phyloP scores from a whole-genome alignment of 495 filamentous ascomycete genomes.

The Aspergillus avenaceus region DNA sequence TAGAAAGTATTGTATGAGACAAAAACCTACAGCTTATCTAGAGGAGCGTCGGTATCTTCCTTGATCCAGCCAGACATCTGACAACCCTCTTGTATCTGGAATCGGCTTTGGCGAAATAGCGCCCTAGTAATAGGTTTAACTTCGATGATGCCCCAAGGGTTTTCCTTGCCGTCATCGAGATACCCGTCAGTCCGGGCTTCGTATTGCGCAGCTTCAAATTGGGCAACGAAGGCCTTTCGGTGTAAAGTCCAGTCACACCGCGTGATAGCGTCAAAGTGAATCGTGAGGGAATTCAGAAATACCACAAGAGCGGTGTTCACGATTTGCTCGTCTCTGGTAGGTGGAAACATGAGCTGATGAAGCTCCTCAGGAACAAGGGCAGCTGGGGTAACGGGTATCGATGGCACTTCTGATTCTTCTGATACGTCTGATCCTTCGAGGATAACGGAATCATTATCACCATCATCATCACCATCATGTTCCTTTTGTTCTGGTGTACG shows the following conservation, averaged over 20 bases:
- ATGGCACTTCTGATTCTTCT: neutral
- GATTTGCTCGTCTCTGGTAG: constrained; percentile 5
- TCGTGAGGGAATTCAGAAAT: constrained; percentile 2
- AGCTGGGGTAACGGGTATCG: neutral
- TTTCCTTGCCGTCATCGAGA: neutral
- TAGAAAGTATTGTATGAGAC: too few relatives aligned
- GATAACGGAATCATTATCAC: neutral
- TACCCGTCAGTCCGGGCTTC: constrained; percentile 3
- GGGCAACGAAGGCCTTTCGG: neutral
- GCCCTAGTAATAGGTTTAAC: constrained; percentile 2
- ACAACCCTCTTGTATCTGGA: neutral
- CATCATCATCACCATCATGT: neutral
- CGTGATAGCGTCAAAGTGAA: neutral
- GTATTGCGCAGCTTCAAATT: neutral
- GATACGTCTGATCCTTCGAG: neutral
- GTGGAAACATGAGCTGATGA: too few relatives aligned
- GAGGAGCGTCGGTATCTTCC: neutral
- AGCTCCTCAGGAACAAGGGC: neutral
- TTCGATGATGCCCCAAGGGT: neutral
- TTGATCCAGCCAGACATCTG: constrained; percentile 6
- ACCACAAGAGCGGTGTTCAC: constrained; percentile 2
- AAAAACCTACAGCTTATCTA: neutral
- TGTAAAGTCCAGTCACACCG: neutral
- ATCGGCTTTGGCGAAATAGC: too few relatives aligned
- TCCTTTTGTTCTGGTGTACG: neutral